These are phyloP conservation scores for Aspergillus ibericus DNA, from an alignment of 2,329 filamentous ascomycete species.

Conservation along the genomic window DNA sequence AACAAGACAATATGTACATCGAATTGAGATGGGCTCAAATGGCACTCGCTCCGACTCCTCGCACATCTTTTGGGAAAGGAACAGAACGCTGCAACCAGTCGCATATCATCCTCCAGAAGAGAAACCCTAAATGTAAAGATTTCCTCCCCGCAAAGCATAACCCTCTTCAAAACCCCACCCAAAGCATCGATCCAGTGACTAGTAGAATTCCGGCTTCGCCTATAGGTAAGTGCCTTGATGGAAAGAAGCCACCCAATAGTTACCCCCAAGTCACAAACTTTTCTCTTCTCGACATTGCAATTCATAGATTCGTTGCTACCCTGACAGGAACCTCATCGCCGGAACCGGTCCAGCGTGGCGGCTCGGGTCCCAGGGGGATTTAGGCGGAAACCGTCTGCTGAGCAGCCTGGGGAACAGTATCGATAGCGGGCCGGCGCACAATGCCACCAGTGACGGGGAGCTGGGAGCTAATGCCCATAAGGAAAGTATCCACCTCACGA, in stretches of 20 bases:
- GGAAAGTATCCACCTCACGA: slow-evolving; percentile 85
- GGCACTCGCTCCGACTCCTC: slow-evolving; percentile 24
- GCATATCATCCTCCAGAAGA: slow-evolving; percentile 7
- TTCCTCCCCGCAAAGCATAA: not conserved
- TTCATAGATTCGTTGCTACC: slow-evolving; percentile 20
- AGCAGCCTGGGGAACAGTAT: slow-evolving; percentile 39
- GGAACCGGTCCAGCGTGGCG: slow-evolving; percentile 13
- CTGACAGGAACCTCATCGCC: slow-evolving; percentile 11
- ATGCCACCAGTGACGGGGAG: slow-evolving; percentile 93
- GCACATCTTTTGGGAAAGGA: slow-evolving; percentile 15
- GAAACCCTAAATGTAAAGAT: slow-evolving; percentile 1
- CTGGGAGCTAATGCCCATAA: slow-evolving; percentile 71
- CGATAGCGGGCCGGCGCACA: slow-evolving; percentile 69
- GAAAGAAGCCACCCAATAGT: slow-evolving; percentile 2
- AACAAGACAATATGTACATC: slow-evolving; percentile 20
- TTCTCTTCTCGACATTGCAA: slow-evolving; percentile 8
- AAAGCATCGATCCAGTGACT: not conserved
- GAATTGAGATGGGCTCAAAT: slow-evolving; percentile 10
- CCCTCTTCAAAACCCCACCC: not conserved
- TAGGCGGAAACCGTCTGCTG: slow-evolving; percentile 34
- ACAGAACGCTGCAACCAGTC: slow-evolving; percentile 17
- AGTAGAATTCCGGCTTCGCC: not conserved
- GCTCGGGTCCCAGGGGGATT: slow-evolving; percentile 4
- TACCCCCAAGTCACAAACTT: not conserved
- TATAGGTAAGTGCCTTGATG: slow-evolving; percentile 2